These are phyloP conservation scores for Bruguiera gymnorhiza DNA, from an alignment of 345 rosid species.

Conservation along the genomic window DNA sequence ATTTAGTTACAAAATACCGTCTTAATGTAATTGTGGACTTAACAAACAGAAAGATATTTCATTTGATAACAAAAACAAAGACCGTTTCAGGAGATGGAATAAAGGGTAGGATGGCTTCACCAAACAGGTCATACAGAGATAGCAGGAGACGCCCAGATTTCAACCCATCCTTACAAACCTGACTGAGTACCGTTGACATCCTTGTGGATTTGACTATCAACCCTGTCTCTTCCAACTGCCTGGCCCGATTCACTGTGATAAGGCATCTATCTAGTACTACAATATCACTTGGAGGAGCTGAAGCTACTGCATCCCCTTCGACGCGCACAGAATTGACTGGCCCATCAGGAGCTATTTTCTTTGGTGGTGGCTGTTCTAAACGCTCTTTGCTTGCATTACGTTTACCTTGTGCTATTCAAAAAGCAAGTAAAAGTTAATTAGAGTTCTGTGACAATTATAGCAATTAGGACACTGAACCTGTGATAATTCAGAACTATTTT, in stretches of 20 bases:
- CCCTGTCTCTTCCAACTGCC: slow-evolving; percentile 25
- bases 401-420: slow-evolving; percentile 40
- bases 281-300: slow-evolving; percentile 36
- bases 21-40: too few relatives aligned
- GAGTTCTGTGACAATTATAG: background rate
- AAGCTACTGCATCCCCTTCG: slow-evolving; percentile 33
- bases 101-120: slow-evolving; percentile 67
- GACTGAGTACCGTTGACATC: slow-evolving; percentile 48
- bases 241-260: slow-evolving; percentile 25
- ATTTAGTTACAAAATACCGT: too few relatives aligned
- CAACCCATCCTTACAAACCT: slow-evolving; percentile 78
- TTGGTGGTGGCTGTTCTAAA: slow-evolving; percentile 42
- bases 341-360: slow-evolving; percentile 58
- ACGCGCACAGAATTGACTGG: slow-evolving; percentile 27
- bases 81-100: slow-evolving; percentile 86
- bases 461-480: too few relatives aligned
- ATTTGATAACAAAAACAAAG: slow-evolving; percentile 49
- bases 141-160: slow-evolving; percentile 59
- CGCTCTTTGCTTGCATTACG: slow-evolving; percentile 47
- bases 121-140: slow-evolving; percentile 61
- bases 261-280: slow-evolving; percentile 30
- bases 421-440: background rate
- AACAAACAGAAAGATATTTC: background rate
- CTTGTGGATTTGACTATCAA: slow-evolving; percentile 26
- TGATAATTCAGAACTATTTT: too few relatives aligned